Conservation (phyloP, 495 filamentous ascomycete species). For the Neurospora sp. region DNA sequence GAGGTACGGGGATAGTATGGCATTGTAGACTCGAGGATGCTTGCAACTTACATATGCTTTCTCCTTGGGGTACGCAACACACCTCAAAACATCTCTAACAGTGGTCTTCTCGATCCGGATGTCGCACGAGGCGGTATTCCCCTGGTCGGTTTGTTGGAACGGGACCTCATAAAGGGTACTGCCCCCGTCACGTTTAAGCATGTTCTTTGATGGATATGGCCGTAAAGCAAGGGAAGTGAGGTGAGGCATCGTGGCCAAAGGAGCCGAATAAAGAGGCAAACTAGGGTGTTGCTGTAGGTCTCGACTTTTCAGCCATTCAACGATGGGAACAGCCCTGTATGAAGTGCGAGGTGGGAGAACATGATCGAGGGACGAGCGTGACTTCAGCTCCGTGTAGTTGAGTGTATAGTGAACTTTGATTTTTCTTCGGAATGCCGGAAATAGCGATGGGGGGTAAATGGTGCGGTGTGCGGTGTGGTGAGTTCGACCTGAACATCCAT, state of each 20-base stretch:
- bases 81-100: neutral
- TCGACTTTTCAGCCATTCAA: neutral
- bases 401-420: neutral
- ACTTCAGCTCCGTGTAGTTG: neutral
- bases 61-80: neutral
- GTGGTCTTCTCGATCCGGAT: neutral
- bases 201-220: neutral
- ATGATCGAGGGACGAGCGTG: neutral
- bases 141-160: neutral
- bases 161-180: neutral
- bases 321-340: neutral
- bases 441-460: neutral
- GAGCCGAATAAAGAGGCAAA: neutral
- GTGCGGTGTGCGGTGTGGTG: neutral
- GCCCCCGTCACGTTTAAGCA: neutral
- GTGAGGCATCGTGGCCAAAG: neutral
- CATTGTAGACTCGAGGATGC: neutral
- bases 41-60: neutral
- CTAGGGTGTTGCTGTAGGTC: neutral
- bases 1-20: neutral
- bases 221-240: neutral
- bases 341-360: neutral
- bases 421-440: neutral
- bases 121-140: neutral
- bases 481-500: neutral